Evolutionary conservation across 148 eudicot species (phyloP), one percentile per base, ranked within the genome.

Genomic region (Amaranthus hypochondriacus): DNA sequence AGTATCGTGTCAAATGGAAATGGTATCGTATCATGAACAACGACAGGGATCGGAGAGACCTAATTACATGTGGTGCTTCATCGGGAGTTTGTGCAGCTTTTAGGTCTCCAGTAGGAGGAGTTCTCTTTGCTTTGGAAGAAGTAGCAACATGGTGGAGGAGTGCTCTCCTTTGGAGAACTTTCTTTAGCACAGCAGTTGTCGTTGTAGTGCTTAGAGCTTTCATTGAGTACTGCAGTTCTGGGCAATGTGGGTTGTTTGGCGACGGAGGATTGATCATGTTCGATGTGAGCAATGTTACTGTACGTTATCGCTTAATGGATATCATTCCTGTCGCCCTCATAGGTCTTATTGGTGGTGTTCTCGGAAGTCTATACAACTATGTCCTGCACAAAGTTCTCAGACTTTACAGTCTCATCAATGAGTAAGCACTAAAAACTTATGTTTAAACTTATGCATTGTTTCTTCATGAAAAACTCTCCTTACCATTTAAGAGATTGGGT

Each of bases 71-170:
- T 71, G 98, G 96, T 53, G 82, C 98, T 21, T 84, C 98, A 50
- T 75, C 96, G 5, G 94, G 98, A n/a, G 96, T 90, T 6, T 86
- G 90, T 78, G 96, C 98, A 8, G 98, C 96, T 76, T 90, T 93
- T 75, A 78, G 90, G 2, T 66, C 98, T 15, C 98, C 96, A 9
- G 90, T 93, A 21, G 98, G 98, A 21, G 98, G 98, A 12, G 93
- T 93, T 63, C 89, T 93, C 53, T 93, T 93, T 79, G 81, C 98
- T 15, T 83, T 93, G 28, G 98, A 93, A 67, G 98, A 93, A 80
- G 96, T 89, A 70, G 98, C 98, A 21, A 86, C 98, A 44, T 90
- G 98, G 98, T 93, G 97, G 98, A 85, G 98, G 68, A 89, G 93
- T 62, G 96, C 98, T 48, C 92, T 93, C 15, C 87, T 90, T 4